Base-by-base conservation (phyloP, 2,329 filamentous ascomycete genomes). In the Pseudocercospora crystallina region DNA sequence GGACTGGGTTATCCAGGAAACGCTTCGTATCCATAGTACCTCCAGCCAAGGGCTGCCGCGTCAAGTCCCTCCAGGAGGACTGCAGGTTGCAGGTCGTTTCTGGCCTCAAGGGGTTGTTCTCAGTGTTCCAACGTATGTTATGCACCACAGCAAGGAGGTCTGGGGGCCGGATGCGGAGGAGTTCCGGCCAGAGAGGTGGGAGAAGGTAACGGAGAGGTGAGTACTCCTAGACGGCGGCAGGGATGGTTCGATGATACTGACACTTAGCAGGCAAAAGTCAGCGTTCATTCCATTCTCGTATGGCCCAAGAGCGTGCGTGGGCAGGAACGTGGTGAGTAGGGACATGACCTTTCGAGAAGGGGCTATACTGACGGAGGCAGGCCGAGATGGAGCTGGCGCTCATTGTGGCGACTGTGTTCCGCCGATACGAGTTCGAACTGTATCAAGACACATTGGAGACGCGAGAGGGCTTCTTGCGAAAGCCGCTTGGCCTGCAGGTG, bases 31-130 rank as follows among this genome's bases (percentile, higher is more conserved):
- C 70, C 90, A 96, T 76, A 87, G 82, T 49, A 95, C 90, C 5
- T 94, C 89, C 0, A 86, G 87, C 9, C 87, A 95, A 58, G 90
- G 90, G 2, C 84, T 96, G 0, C 90, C 90, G 0, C 85, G 90
- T 2, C 73, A 85, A 57, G 80, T 95, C 1, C 88, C 90, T 0
- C 64, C 73, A 0, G 82, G 81, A 0, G 88, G 87, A 8, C 68
- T 91, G 29, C 78, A 79, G 0, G 77, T 95, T 49, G 70, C 73
- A 13, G 86, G 83, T 5, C 80, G 84, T 61, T 81, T 82, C 65
- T 95, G 91, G 74, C 82, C 87, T 31, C 64, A 65, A 42, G 70
- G 71, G 9, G 65, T 67, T 2, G 65, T 73, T 1, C 58, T 73
- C 7, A 70, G 67, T 36, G 70, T 73, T 2, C 71, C 71, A 3